Evolutionary conservation across 1,284 basidiomycete genomes (phyloP).

Genomic region (Volvariella surrecta): DNA sequence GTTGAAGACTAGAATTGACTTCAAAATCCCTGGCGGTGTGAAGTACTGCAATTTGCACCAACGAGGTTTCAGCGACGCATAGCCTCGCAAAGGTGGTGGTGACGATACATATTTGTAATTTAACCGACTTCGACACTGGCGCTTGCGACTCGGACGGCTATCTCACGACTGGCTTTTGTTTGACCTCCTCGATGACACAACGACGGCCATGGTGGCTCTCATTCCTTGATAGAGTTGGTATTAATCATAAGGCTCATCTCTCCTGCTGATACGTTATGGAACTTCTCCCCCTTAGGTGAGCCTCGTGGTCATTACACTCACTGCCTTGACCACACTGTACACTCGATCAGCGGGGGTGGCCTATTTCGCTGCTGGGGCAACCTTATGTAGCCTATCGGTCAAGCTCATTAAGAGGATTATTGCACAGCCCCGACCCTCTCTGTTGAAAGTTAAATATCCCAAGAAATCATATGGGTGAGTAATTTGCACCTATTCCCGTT

Average conservation of each 20-base stretch:
- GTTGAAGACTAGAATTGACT: neutral
- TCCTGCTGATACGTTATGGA: no score
- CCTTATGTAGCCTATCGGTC: constrained; percentile 53
- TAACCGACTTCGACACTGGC: no score
- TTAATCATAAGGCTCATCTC: no score
- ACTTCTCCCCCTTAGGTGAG: constrained; percentile 35
- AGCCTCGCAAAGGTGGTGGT: no score
- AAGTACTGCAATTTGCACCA: neutral
- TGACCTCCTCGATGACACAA: no score
- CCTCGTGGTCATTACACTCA: constrained; percentile 45
- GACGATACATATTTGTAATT: no score
- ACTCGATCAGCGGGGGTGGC: constrained; percentile 61
- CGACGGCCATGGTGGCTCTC: no score
- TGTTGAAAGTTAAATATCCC: constrained; percentile 18
- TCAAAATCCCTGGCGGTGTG: neutral
- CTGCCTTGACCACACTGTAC: constrained; percentile 49
- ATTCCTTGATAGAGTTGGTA: no score
- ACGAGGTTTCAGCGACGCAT: neutral
- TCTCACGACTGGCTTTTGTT: no score
- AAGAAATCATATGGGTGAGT: constrained; percentile 16
- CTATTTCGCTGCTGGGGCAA: constrained; percentile 62
- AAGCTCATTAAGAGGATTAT: constrained; percentile 64
- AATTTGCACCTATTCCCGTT: constrained; percentile 2
- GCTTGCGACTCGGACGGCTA: no score
- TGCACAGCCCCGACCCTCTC: constrained; percentile 63